Percentiles rank a stretch among this genome's conserved stretches.
Evolutionary conservation across 176 grass and related monocot species (phyloP).

Genomic region (Puccinellia tenuiflora): DNA sequence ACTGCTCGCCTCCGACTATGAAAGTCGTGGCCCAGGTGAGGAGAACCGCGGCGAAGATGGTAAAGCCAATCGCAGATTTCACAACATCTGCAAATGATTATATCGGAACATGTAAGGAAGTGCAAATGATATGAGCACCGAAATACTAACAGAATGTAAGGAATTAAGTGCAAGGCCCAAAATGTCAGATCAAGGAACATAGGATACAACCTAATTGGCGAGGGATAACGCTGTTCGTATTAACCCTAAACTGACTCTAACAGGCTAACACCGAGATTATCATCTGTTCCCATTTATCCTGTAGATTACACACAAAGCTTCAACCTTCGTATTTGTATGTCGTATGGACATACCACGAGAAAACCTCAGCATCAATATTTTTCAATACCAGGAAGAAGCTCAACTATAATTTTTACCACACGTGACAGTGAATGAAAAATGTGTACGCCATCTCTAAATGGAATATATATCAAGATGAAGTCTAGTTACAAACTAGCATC

Average conservation of each 20-base stretch:
- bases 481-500: background rate
- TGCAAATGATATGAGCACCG: background rate
- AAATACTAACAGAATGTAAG: too few species aligned
- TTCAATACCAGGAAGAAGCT: background rate
- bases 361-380: background rate
- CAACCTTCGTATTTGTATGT: background rate
- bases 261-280: background rate
- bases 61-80: slow-evolving; percentile 60
- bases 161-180: background rate
- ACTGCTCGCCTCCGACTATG: slow-evolving; percentile 56
- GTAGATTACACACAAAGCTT: too few species aligned
- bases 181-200: background rate
- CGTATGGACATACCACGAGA: background rate
- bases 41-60: slow-evolving; percentile 58
- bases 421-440: too few species aligned
- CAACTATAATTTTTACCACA: background rate
- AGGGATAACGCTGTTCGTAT: background rate
- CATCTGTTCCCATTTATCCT: background rate
- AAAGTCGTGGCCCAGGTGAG: slow-evolving; percentile 72
- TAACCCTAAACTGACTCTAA: background rate
- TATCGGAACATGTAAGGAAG: background rate
- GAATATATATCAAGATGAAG: background rate
- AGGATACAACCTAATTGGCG: background rate
- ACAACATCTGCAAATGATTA: slow-evolving; percentile 65
- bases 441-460: background rate